A percentile compares a stretch with the other conserved stretches of the same genome.
phyloP scores from a whole-genome alignment of 2,329 filamentous ascomycete genomes.

The Cercospora sojina region DNA sequence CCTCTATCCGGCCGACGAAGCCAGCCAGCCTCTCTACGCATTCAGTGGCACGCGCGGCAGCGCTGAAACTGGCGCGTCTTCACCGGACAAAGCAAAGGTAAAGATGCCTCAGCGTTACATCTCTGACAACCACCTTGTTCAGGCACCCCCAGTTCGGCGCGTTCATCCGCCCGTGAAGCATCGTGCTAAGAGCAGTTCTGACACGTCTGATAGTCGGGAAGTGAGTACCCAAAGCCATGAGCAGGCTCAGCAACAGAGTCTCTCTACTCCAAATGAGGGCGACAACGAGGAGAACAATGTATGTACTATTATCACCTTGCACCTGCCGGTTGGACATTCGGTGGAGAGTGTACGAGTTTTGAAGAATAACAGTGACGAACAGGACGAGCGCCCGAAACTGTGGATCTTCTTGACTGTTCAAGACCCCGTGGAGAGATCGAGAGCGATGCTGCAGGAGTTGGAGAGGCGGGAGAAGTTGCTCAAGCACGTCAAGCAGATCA shows the following conservation, averaged over 20 bases:
- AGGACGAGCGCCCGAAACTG: constrained; percentile 7
- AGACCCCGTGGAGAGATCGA: constrained; percentile 11
- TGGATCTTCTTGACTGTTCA: neutral
- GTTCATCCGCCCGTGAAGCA: constrained; percentile 6
- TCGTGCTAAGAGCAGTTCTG: constrained; percentile 17
- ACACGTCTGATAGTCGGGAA: constrained; percentile 13
- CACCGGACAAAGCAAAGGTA: constrained; percentile 11
- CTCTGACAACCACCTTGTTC: constrained; percentile 10
- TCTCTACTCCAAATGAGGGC: constrained; percentile 7
- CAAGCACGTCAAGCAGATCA: constrained; percentile 12
- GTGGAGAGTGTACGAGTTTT: neutral
- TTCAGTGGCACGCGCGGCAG: constrained; percentile 3
- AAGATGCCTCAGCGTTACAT: constrained; percentile 1
- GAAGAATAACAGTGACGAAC: constrained; percentile 6
- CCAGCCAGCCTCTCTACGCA: constrained; percentile 7
- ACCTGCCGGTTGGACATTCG: neutral
- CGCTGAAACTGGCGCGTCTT: neutral
- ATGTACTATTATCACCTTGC: constrained; percentile 6
- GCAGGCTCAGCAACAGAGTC: neutral
- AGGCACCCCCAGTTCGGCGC: constrained; percentile 6
- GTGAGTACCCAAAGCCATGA: constrained; percentile 11
- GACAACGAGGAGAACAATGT: constrained; percentile 10
- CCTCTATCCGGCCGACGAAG: constrained; percentile 9
- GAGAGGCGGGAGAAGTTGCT: neutral
- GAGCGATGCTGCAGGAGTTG: neutral